Percentiles rank a stretch among this genome's conserved stretches.
These are phyloP conservation scores for Ceratorhiza oryzae-sativae DNA, from an alignment of 1,284 basidiomycete species.

Conservation along the genomic window DNA sequence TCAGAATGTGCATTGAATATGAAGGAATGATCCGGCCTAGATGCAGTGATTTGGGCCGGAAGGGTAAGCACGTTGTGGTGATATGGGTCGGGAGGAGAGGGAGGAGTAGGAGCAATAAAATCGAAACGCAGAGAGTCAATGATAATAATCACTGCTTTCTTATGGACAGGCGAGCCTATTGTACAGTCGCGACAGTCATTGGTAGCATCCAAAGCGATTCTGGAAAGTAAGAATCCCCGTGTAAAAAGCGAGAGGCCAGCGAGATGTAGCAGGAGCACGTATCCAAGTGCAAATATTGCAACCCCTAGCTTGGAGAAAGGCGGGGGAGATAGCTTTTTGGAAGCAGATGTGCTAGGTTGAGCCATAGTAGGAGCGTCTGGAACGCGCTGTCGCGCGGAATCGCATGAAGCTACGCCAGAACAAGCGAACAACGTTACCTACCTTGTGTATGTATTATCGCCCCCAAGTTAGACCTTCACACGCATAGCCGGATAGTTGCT, in stretches of 20 bases:
- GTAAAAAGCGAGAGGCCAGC: slow-evolving; percentile 72
- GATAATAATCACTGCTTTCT: slow-evolving; percentile 82
- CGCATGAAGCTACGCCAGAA: neutral
- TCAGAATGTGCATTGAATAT: slow-evolving; percentile 91
- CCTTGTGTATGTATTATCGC: too few relatives aligned
- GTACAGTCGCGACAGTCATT: slow-evolving; percentile 60
- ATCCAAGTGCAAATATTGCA: slow-evolving; percentile 38
- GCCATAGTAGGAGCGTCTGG: neutral
- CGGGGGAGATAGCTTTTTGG: neutral
- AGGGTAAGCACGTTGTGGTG: slow-evolving; percentile 86
- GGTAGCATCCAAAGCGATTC: slow-evolving; percentile 74
- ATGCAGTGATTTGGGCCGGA: slow-evolving; percentile 71
- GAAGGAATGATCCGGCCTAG: slow-evolving; percentile 74
- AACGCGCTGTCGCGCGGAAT: neutral
- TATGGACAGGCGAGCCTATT: slow-evolving; percentile 67
- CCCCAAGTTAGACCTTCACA: too few relatives aligned
- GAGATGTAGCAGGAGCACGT: slow-evolving; percentile 51
- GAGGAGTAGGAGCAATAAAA: slow-evolving; percentile 81
- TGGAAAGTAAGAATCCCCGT: slow-evolving; percentile 85
- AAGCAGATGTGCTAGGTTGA: neutral
- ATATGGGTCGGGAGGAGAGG: slow-evolving; percentile 66
- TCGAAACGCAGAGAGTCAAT: slow-evolving; percentile 96
- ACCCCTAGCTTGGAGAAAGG: slow-evolving; percentile 21
- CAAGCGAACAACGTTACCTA: neutral
- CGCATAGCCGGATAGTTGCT: neutral